A percentile compares a stretch with the other conserved stretches of the same genome.
Conservation (phyloP, 345 rosid species). For the Isatis tinctoria region DNA sequence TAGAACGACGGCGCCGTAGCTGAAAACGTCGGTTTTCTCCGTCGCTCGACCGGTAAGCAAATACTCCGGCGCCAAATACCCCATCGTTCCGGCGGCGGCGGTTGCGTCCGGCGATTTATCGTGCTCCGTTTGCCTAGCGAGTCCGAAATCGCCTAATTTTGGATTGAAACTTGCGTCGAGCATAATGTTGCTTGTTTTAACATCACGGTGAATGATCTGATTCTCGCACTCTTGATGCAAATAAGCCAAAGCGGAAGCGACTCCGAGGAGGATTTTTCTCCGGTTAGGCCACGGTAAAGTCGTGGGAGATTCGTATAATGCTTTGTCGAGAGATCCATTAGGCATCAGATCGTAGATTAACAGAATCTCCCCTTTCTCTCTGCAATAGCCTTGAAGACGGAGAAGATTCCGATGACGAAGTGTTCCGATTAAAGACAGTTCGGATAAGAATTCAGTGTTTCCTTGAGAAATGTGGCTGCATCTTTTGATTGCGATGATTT, state of each 20-base stretch:
- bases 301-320: conserved; percentile 69
- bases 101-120: conserved; percentile 94
- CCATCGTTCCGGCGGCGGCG: conserved; percentile 98
- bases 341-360: conserved; percentile 91
- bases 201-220: conserved; percentile 90
- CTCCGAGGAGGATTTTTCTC: conserved; percentile 69
- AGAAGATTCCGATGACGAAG: conserved; percentile 91
- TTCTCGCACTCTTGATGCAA: conserved; percentile 97
- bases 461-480: conserved; percentile 93
- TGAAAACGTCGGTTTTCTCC: conserved; percentile 86
- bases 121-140: conserved; percentile 84
- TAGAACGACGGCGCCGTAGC: conserved; percentile 88
- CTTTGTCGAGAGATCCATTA: conserved; percentile 93
- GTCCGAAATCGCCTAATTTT: conserved; percentile 84
- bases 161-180: conserved; percentile 86
- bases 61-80: conserved; percentile 96
- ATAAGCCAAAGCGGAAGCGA: conserved; percentile 91
- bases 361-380: conserved; percentile 85
- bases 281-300: conserved; percentile 74
- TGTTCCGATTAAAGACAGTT: conserved; percentile 76
- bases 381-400: conserved; percentile 91
- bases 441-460: conserved; percentile 78
- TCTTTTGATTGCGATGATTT: conserved; percentile 79
- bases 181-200: conserved; percentile 93
- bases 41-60: conserved; percentile 82